Base-by-base conservation (phyloP, 163 green algal species). In the Chlamydomonas reinhardtii region DNA sequence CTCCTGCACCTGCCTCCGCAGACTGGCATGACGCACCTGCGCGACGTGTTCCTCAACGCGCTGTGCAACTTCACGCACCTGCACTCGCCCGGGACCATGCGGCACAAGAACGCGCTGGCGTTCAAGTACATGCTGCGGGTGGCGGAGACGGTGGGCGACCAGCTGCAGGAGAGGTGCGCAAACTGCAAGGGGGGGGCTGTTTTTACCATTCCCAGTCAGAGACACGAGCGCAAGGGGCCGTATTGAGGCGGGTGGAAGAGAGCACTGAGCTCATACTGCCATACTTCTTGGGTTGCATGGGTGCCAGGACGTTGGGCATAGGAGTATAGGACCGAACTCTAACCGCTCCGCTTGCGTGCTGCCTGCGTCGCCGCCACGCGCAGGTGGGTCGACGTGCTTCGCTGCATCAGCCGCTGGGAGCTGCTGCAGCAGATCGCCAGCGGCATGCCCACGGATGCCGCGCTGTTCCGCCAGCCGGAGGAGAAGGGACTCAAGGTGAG, bases 11-110 rank as follows among this genome's bases (percentile, higher is more conserved):
- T n/a, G n/a, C 39, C 25, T 22, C 87, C 90, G 31, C 82, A 95
- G 78, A 92, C 99, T 68, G 91, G 94, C 75, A 98, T 99, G 95
- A 82, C 87, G 66, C 97, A 95, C 85, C 90, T 98, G 85, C 93
- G 96, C 31, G 96, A 97, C 92, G 95, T 97, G 37, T 98, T 97
- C 87, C 84, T 98, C 27, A 94, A 91, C 70, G 92, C 92, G 37
- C 91, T 98, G 34, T 92, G 93, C 68, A 95, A 95, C 91, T 98
- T 99, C 92, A 99, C 97, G n/a, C 94, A 95, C 88, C 94, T 99
- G 87, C 96, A 99, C 92, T 91, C 91, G 4, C 96, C 96, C 14
- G 82, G 88, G 32, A 93, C 92, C 69, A 99, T 99, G 95, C 87
- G 91, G 66, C 82, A 94, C 73, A 99, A 99, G 94, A 97, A 99